Percentiles rank a stretch among this genome's conserved stretches.
phyloP scores from a whole-genome alignment of 805 yeast genomes.

The Candida yuanshanica region DNA sequence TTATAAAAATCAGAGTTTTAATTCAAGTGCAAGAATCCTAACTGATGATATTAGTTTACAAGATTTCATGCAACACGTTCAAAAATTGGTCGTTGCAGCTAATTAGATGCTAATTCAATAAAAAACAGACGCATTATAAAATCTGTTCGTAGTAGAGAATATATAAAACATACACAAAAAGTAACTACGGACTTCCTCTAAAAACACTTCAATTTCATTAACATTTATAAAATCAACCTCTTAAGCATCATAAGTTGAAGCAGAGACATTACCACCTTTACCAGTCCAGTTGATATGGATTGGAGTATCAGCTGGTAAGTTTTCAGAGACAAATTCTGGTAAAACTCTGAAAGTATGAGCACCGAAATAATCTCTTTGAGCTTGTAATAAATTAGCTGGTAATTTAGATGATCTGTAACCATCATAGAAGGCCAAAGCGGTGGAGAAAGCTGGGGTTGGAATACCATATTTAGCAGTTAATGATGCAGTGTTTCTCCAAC shows the following conservation, averaged over 20 bases:
- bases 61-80: slow-evolving; percentile 32
- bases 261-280: slow-evolving; percentile 95
- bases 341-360: slow-evolving; percentile 97
- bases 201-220: background rate
- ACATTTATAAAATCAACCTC: slow-evolving; percentile 1
- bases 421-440: slow-evolving; percentile 96
- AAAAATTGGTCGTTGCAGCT: slow-evolving; percentile 19
- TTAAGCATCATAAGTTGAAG: slow-evolving; percentile 90
- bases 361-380: slow-evolving; percentile 99
- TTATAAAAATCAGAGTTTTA: slow-evolving; percentile 36
- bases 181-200: no score
- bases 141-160: no score
- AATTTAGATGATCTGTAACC: slow-evolving; percentile 94
- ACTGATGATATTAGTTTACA: slow-evolving; percentile 45
- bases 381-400: slow-evolving; percentile 98
- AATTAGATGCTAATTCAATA: background rate
- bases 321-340: slow-evolving; percentile 75
- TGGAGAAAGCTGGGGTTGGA: slow-evolving; percentile 96
- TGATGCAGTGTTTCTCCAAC: slow-evolving; percentile 89
- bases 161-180: background rate
- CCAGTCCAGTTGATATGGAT: slow-evolving; percentile 99
- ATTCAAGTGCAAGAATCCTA: slow-evolving; percentile 35
- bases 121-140: background rate
- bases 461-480: slow-evolving; percentile 80
- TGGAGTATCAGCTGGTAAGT: slow-evolving; percentile 72